Conservation (phyloP, 495 filamentous ascomycete genomes). For the Podospora comata region DNA sequence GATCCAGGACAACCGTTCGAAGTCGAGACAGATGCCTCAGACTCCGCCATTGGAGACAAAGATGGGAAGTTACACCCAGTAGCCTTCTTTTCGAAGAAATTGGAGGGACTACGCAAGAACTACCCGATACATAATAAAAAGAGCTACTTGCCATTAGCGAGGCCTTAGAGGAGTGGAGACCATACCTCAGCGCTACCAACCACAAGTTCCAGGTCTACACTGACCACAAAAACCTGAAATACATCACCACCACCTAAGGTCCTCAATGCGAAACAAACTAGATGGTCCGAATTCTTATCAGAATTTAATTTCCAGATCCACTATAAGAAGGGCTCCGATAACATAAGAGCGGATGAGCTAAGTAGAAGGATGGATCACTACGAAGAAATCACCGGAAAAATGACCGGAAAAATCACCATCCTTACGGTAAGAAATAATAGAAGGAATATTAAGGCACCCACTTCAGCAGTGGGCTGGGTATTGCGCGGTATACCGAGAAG, state of each 20-base stretch:
- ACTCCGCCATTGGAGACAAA: constrained; percentile 10
- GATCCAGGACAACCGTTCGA: constrained; percentile 8
- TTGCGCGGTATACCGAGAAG: too few relatives aligned
- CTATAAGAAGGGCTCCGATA: constrained; percentile 22
- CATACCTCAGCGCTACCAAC: constrained; percentile 9
- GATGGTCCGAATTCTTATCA: constrained; percentile 27
- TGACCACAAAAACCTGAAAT: constrained; percentile 11
- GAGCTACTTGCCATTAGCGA: constrained; percentile 13
- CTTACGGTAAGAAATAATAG: too few relatives aligned
- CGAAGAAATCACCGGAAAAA: too few relatives aligned
- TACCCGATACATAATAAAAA: constrained; percentile 14
- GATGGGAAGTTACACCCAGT: constrained; percentile 11
- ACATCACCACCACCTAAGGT: constrained; percentile 28
- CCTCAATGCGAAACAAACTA: constrained; percentile 28
- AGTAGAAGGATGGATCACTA: constrained; percentile 5
- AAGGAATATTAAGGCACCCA: too few relatives aligned
- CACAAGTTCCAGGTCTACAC: constrained; percentile 10
- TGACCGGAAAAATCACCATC: too few relatives aligned
- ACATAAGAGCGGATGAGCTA: constrained; percentile 14
- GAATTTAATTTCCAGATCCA: constrained; percentile 34
- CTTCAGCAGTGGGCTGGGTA: too few relatives aligned
- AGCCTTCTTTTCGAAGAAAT: background rate
- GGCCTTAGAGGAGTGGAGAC: constrained; percentile 8
- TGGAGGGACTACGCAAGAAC: constrained; percentile 5
- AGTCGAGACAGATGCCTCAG: constrained; percentile 13